phyloP scores from a whole-genome alignment of 2,329 filamentous ascomycete species.

The Pseudogymnoascus sp. region DNA sequence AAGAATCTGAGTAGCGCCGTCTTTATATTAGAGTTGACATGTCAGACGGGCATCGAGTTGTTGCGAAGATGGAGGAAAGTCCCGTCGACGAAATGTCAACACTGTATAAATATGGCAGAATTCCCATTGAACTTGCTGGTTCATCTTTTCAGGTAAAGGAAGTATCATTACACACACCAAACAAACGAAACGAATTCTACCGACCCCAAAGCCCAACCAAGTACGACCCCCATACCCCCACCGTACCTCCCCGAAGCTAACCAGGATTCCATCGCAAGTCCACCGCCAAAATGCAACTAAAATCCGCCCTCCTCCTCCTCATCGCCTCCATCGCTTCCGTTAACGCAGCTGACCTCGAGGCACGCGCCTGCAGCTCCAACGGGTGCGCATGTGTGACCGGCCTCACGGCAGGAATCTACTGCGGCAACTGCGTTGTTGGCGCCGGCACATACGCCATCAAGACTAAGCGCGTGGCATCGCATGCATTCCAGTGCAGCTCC shows the following conservation, averaged over 20 bases:
- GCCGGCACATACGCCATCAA: constrained; percentile 19
- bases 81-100: not conserved
- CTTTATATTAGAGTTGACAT: not conserved
- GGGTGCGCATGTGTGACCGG: constrained; percentile 19
- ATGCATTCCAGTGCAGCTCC: constrained; percentile 21
- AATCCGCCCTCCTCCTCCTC: not conserved
- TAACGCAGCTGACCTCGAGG: not conserved
- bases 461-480: constrained; percentile 17
- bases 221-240: not conserved
- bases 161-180: not conserved
- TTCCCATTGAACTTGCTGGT: not conserved
- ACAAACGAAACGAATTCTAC: not conserved
- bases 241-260: not conserved
- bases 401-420: constrained; percentile 18
- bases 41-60: not conserved
- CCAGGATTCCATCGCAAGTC: not conserved
- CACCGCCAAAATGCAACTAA: not conserved
- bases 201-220: not conserved
- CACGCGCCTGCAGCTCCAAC: constrained; percentile 17
- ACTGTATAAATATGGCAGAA: not conserved
- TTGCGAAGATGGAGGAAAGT: not conserved
- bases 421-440: constrained; percentile 20
- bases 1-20: not conserved
- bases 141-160: not conserved
- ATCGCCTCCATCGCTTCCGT: not conserved